Evolutionary conservation across 2,329 filamentous ascomycete genomes (phyloP).

Genomic region (Aspergillus sp.): DNA sequence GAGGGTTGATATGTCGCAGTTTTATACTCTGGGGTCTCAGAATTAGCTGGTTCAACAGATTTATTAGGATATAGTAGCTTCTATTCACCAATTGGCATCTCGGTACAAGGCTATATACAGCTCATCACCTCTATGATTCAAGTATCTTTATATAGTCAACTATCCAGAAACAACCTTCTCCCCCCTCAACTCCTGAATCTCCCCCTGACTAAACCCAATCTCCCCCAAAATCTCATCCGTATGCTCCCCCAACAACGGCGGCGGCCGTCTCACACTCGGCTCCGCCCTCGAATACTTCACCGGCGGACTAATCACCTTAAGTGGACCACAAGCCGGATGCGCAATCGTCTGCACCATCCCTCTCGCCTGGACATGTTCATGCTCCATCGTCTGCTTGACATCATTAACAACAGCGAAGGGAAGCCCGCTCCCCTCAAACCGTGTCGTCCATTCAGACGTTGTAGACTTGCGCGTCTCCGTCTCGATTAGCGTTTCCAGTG

Average conservation of each 20-base stretch:
- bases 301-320: constrained; percentile 90
- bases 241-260: constrained; percentile 86
- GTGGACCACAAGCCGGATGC: constrained; percentile 76
- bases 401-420: constrained; percentile 96
- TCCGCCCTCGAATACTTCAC: constrained; percentile 87
- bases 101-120: no score
- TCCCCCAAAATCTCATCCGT: constrained; percentile 72
- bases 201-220: constrained; percentile 57
- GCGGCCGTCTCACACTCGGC: constrained; percentile 72
- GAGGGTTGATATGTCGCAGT: constrained; percentile 35
- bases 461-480: constrained; percentile 70
- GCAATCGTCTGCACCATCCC: constrained; percentile 88
- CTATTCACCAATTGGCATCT: no score
- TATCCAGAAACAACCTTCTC: constrained; percentile 60
- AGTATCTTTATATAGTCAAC: no score
- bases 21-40: constrained; percentile 17
- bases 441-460: constrained; percentile 80
- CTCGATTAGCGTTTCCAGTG: constrained; percentile 72
- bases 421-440: constrained; percentile 85
- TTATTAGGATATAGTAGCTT: no score
- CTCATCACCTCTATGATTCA: no score
- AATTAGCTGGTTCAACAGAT: no score
- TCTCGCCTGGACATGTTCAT: constrained; percentile 76
- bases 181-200: constrained; percentile 63
- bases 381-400: constrained; percentile 77